Conservation (phyloP, 2,329 filamentous ascomycete species). For the Cadophora sp. region DNA sequence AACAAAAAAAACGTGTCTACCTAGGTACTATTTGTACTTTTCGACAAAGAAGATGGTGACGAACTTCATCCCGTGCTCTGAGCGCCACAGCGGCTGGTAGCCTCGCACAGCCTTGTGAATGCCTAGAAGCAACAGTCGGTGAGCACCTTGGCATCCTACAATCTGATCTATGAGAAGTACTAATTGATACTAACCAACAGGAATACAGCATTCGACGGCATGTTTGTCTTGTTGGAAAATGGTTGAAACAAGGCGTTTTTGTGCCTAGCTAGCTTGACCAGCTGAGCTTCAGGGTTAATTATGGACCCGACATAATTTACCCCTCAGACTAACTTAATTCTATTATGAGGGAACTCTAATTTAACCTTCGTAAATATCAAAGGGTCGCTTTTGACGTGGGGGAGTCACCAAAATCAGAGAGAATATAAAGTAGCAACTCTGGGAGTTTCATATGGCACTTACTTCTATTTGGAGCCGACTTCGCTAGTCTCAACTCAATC, state of each 20-base stretch:
- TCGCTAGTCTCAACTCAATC: too few relatives aligned
- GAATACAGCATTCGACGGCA: background rate
- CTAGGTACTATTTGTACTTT: background rate
- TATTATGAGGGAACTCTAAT: too few relatives aligned
- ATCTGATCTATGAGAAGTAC: background rate
- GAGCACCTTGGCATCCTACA: background rate
- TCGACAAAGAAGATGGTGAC: background rate
- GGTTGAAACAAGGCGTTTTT: slow-evolving; percentile 7
- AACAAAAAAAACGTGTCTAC: background rate
- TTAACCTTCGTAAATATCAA: too few relatives aligned
- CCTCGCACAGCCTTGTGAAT: slow-evolving; percentile 1
- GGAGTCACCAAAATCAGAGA: too few relatives aligned
- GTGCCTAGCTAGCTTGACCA: slow-evolving; percentile 3
- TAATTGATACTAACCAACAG: background rate
- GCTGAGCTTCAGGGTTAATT: slow-evolving; percentile 10
- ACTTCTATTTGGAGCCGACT: too few relatives aligned
- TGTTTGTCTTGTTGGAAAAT: background rate
- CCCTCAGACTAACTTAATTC: too few relatives aligned
- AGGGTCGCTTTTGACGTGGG: too few relatives aligned
- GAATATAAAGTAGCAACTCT: too few relatives aligned
- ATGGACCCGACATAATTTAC: too few relatives aligned
- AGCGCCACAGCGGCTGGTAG: background rate
- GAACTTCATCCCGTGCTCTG: background rate
- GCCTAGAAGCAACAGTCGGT: slow-evolving; percentile 10
- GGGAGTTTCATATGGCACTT: too few relatives aligned